These are phyloP conservation scores for Schizochytrium sp. DNA, from an alignment of 108 stramenopile genomes.

Conservation along the genomic window DNA sequence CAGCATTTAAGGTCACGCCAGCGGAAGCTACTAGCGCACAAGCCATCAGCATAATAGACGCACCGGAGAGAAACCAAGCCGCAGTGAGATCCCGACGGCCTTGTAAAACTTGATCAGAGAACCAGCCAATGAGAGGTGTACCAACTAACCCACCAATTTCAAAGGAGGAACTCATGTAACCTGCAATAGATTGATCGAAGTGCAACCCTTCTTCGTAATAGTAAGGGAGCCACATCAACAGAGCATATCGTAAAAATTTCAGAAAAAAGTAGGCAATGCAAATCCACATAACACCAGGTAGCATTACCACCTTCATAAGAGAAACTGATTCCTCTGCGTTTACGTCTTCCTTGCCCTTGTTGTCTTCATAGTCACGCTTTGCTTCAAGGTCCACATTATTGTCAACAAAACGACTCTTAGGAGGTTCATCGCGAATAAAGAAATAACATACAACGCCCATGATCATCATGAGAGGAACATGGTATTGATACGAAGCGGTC, in stretches of 20 bases:
- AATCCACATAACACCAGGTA: constrained; percentile 40
- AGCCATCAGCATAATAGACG: constrained; percentile 46
- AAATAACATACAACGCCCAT: neutral
- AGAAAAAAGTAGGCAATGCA: constrained; percentile 49
- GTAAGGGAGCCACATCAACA: constrained; percentile 57
- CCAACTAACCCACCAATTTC: constrained; percentile 43
- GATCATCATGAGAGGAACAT: constrained; percentile 38
- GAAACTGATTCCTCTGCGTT: neutral
- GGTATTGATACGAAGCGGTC: neutral
- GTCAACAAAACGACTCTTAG: neutral
- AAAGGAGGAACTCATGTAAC: constrained; percentile 47
- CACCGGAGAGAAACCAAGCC: constrained; percentile 20
- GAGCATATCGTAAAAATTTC: constrained; percentile 55
- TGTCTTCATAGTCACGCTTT: neutral
- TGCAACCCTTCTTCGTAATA: constrained; percentile 58
- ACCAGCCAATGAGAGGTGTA: constrained; percentile 55
- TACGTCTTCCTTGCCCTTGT: neutral
- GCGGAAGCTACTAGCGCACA: constrained; percentile 2
- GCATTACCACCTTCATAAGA: constrained; percentile 5
- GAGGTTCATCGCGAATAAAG: neutral
- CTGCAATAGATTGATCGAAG: constrained; percentile 22
- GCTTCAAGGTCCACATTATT: neutral
- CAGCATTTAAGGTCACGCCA: neutral
- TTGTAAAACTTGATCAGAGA: constrained; percentile 39
- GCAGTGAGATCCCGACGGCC: constrained; percentile 50